phyloP scores from a whole-genome alignment of 441 rosid species.

The Geranium incanum region DNA sequence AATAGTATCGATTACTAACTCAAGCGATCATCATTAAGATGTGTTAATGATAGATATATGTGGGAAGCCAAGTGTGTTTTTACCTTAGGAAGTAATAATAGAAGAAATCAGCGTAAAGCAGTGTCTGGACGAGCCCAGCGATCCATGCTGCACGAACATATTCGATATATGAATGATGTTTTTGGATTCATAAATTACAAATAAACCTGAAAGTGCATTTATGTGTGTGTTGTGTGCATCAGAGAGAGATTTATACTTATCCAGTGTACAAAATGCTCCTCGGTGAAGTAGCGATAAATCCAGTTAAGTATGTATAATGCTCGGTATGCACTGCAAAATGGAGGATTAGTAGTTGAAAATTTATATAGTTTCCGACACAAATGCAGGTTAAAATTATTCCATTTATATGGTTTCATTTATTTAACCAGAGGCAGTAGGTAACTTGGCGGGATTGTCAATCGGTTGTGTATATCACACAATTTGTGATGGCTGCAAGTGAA shows the following conservation, averaged over 20 bases:
- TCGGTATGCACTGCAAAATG: slow-evolving; percentile 41
- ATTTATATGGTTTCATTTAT: no score
- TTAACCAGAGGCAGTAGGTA: no score
- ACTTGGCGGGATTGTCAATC: no score
- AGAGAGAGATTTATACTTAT: slow-evolving; percentile 34
- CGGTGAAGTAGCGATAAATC: slow-evolving; percentile 52
- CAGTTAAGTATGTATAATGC: slow-evolving; percentile 48
- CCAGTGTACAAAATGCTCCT: slow-evolving; percentile 43
- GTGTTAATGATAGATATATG: no score
- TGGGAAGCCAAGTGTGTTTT: background rate
- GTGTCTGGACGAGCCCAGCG: slow-evolving; percentile 45
- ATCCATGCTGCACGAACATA: slow-evolving; percentile 42
- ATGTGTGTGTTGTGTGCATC: no score
- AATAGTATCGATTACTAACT: background rate
- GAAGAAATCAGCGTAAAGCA: slow-evolving; percentile 57
- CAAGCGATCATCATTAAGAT: no score
- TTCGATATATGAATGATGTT: no score
- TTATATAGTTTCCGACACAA: background rate
- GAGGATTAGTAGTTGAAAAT: no score
- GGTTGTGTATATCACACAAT: no score
- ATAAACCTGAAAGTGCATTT: no score
- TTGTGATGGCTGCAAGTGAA: no score
- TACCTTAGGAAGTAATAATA: slow-evolving; percentile 54
- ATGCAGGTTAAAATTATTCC: background rate
- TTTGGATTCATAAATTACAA: no score